A percentile compares a stretch with the other conserved stretches of the same genome.
These are phyloP conservation scores for Paecilomyces sp. DNA, from an alignment of 2,329 filamentous ascomycete genomes.

Conservation along the genomic window DNA sequence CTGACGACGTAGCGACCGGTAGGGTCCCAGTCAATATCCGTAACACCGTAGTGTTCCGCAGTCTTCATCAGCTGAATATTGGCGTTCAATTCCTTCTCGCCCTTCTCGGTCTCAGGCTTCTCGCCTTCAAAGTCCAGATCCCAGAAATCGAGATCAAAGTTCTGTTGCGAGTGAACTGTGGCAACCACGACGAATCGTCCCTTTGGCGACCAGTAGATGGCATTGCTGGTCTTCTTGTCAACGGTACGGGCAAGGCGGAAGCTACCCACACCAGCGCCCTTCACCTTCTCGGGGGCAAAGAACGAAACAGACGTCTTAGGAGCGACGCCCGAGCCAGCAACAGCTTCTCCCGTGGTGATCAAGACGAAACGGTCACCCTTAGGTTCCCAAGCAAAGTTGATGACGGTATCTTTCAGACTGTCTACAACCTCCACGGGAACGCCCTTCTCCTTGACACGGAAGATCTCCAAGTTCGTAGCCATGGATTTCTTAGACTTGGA, in stretches of 20 bases:
- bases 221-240: slow-evolving; percentile 99
- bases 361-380: slow-evolving; percentile 96
- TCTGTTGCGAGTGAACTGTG: slow-evolving; percentile 86
- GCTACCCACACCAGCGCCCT: slow-evolving; percentile 74
- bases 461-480: slow-evolving; percentile 95
- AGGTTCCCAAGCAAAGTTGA: slow-evolving; percentile 99
- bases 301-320: slow-evolving; percentile 94
- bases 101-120: slow-evolving; percentile 87
- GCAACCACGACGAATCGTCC: slow-evolving; percentile 93
- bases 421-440: slow-evolving; percentile 98
- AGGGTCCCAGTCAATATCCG: slow-evolving; percentile 96
- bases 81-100: slow-evolving; percentile 90
- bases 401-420: slow-evolving; percentile 94
- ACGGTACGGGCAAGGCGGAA: slow-evolving; percentile 93
- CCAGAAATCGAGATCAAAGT: slow-evolving; percentile 94
- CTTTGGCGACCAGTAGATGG: slow-evolving; percentile 97
- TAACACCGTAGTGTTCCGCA: slow-evolving; percentile 93
- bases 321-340: slow-evolving; percentile 68
- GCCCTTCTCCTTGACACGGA: slow-evolving; percentile 94
- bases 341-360: slow-evolving; percentile 85
- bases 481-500: slow-evolving; percentile 98
- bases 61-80: slow-evolving; percentile 94
- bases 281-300: slow-evolving; percentile 93
- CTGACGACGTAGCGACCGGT: slow-evolving; percentile 91
- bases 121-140: slow-evolving; percentile 98